Percentiles rank a stretch among this genome's conserved stretches.
phyloP scores from a whole-genome alignment of 768 basidiomycete genomes.

The Agrocybe praecox region DNA sequence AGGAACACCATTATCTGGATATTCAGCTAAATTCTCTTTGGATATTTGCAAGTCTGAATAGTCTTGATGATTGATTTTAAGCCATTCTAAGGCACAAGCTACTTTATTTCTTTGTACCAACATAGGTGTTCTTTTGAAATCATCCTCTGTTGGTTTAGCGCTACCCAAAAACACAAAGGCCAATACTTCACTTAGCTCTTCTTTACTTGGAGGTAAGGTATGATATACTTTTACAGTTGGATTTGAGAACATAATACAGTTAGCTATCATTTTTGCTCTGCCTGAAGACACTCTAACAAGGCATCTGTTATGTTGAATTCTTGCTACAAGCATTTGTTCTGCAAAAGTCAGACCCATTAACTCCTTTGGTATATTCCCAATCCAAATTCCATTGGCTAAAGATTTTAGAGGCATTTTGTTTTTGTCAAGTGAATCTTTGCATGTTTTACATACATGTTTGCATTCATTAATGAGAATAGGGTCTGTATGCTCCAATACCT shows the following conservation, averaged over 20 bases:
- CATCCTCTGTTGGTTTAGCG: conserved; percentile 8
- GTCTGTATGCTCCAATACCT: not conserved
- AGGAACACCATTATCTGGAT: not conserved
- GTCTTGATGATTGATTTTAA: not conserved
- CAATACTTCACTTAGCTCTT: conserved; percentile 27
- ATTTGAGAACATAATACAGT: conserved; percentile 30
- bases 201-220: conserved; percentile 27
- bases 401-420: conserved; percentile 19
- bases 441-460: not conserved
- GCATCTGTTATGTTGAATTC: conserved; percentile 28
- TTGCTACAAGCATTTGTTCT: conserved; percentile 25
- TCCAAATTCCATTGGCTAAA: conserved; percentile 36
- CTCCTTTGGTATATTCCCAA: conserved; percentile 32
- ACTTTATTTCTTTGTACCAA: conserved; percentile 7
- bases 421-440: not conserved
- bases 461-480: not conserved
- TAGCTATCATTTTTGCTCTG: conserved; percentile 32
- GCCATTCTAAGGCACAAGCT: not conserved
- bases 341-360: conserved; percentile 27
- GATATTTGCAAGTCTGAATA: conserved; percentile 3
- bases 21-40: not conserved
- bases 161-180: conserved; percentile 14
- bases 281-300: conserved; percentile 32
- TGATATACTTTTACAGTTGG: conserved; percentile 32
- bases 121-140: conserved; percentile 24